Percentiles rank a stretch among this genome's conserved stretches.
Evolutionary conservation across 2,329 filamentous ascomycete species (phyloP).

Genomic region (Didymella segeticola): DNA sequence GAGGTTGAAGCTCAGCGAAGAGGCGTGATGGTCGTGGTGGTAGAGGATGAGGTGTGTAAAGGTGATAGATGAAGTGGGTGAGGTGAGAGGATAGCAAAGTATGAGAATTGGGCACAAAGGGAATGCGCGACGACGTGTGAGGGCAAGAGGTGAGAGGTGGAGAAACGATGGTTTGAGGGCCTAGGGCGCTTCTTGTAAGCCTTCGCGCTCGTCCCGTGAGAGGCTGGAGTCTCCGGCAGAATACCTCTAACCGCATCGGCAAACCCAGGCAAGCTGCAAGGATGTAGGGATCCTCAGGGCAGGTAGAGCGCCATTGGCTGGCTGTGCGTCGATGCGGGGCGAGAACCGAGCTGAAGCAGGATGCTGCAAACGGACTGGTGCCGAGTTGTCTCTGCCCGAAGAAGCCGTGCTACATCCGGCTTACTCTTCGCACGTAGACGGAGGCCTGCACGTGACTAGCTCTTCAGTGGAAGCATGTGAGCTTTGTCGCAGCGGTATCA

Average conservation of each 20-base stretch:
- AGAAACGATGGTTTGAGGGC: conserved; percentile 45
- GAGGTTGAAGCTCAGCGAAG: conserved; percentile 26
- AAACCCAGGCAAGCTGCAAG: not conserved
- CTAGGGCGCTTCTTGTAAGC: conserved; percentile 45
- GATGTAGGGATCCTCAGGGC: conserved; percentile 24
- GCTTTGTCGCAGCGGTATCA: too few relatives aligned
- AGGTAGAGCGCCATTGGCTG: conserved; percentile 27
- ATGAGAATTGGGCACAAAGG: conserved; percentile 22
- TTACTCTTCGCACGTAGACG: too few relatives aligned
- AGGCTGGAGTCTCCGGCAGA: conserved; percentile 33
- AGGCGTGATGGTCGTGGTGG: conserved; percentile 26
- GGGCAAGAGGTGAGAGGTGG: conserved; percentile 44
- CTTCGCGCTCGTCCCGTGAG: conserved; percentile 41
- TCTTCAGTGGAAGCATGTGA: too few relatives aligned
- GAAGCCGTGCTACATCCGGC: too few relatives aligned
- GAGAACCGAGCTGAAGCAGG: conserved; percentile 1
- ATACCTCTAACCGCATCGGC: conserved; percentile 5
- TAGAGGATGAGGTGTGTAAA: conserved; percentile 1
- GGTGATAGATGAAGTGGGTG: conserved; percentile 16
- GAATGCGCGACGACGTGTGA: conserved; percentile 27
- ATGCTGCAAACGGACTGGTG: conserved; percentile 10
- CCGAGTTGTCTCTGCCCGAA: conserved; percentile 5
- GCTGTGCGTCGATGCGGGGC: conserved; percentile 15
- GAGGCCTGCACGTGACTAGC: too few relatives aligned
- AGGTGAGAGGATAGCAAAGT: conserved; percentile 10